Evolutionary conservation across 495 filamentous ascomycete genomes (phyloP), one percentile per base, ranked within the genome.

Genomic region (Aspergillus mulundensis): DNA sequence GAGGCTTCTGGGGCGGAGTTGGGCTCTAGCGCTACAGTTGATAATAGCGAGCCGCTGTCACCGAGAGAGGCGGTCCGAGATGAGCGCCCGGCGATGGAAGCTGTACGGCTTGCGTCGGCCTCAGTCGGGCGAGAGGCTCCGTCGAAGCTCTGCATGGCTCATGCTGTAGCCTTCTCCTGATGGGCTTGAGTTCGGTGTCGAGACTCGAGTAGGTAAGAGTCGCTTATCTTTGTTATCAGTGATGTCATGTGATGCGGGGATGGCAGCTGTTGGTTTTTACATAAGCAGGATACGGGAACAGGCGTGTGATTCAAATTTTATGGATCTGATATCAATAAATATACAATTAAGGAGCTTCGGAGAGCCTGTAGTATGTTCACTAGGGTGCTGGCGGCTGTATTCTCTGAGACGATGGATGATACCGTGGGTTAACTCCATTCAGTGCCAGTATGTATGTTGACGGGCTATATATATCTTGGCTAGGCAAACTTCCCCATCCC

Each of bases 141-240:
- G 58, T 76, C 71, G 39, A 73, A 70, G 60, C 71, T 74, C 60
- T 74, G 67, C 73, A 76, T 73, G 45, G 25, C n/a, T 32, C 25
- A 44, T 21, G 45, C 23, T 47, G 25, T 10, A 6, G 32, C 11
- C 32, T 36, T 16, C n/a, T 18, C 14, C 14, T 40, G 38, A 2
- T 18, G 5, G n/a, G 3, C n/a, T 40, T 8, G 11, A 40, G 38
- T 40, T 2, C 38, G 38, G 32, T 36, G 5, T 36, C 5, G 32
- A 36, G 3, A 4, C 25, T 28, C 25, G 25, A 28, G 25, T n/a
- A 28, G 25, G 8, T 3, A 28, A 8, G 4, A 4, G 32, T 36
- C 11, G 32, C n/a, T 36, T 36, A 36, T 36, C 32, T 4, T 36
- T 10, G 32, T 36, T 15, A 36, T 40, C 38, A 15, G n/a, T 40